Evolutionary conservation across 148 eudicot species (phyloP).

Genomic region (Camellia lanceoleosa): DNA sequence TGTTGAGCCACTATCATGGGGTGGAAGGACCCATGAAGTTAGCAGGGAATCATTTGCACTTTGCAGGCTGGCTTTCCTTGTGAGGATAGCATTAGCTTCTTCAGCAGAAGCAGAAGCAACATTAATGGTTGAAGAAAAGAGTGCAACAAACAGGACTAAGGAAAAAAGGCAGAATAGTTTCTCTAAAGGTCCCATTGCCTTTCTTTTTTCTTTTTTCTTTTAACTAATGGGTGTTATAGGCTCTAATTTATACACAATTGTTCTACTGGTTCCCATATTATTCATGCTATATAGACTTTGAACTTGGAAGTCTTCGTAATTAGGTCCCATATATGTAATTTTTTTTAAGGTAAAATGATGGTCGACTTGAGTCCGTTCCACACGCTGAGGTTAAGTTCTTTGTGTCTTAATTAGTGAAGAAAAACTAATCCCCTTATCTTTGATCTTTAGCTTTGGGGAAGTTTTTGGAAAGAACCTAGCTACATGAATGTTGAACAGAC

Average conservation of each 20-base stretch:
- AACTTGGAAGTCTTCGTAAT: background rate
- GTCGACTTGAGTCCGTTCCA: no score
- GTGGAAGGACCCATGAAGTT: slow-evolving; percentile 35
- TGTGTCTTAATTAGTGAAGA: no score
- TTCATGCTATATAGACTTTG: background rate
- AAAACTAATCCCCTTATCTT: no score
- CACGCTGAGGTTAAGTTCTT: no score
- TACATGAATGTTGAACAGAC: no score
- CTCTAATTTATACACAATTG: background rate
- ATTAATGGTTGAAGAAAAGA: background rate
- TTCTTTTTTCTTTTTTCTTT: background rate
- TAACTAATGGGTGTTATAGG: background rate
- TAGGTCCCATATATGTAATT: no score
- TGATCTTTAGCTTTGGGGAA: no score
- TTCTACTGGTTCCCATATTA: background rate
- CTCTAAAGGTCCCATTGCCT: background rate
- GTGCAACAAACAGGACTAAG: background rate
- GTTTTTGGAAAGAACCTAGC: no score
- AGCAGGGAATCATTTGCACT: slow-evolving; percentile 25
- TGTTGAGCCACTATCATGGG: no score
- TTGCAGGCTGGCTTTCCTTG: slow-evolving; percentile 41
- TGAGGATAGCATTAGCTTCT: slow-evolving; percentile 37
- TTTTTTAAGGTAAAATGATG: no score
- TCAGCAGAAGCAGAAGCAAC: slow-evolving; percentile 20
- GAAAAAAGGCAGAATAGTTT: background rate